Conservation (phyloP, 2,329 filamentous ascomycete species). For the Dothideomycetidae sp. region DNA sequence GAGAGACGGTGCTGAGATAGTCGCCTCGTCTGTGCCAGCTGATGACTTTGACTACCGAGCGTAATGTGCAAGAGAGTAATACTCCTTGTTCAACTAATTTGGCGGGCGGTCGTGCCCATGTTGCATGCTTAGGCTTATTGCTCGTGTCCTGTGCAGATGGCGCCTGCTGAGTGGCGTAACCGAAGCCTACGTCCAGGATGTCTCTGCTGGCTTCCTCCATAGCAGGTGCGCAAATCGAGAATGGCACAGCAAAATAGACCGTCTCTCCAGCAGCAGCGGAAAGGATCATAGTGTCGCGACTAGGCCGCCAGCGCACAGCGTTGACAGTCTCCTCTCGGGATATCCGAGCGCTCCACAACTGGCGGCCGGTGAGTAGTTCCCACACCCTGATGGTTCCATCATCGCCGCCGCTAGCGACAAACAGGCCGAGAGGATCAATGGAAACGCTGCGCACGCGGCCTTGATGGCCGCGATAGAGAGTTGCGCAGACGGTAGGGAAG, state of each 20-base stretch:
- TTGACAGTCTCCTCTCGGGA: constrained; percentile 68
- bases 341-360: constrained; percentile 72
- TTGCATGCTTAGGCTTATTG: constrained; percentile 61
- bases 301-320: constrained; percentile 78
- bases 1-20: constrained; percentile 85
- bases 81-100: constrained; percentile 66
- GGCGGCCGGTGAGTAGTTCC: constrained; percentile 72
- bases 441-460: constrained; percentile 74
- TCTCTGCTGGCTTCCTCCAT: constrained; percentile 61
- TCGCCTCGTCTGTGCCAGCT: constrained; percentile 90
- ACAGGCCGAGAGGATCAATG: constrained; percentile 73
- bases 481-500: constrained; percentile 82
- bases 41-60: constrained; percentile 57
- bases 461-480: constrained; percentile 75
- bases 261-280: constrained; percentile 74
- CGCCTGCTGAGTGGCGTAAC: constrained; percentile 59
- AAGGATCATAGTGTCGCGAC: constrained; percentile 64
- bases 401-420: constrained; percentile 82
- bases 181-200: constrained; percentile 77
- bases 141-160: constrained; percentile 36
- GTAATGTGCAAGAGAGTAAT: constrained; percentile 64
- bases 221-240: constrained; percentile 26
- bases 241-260: constrained; percentile 66
- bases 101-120: constrained; percentile 67
- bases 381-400: constrained; percentile 86